phyloP scores from a whole-genome alignment of 2,329 filamentous ascomycete species.

The Epichloe scottii region DNA sequence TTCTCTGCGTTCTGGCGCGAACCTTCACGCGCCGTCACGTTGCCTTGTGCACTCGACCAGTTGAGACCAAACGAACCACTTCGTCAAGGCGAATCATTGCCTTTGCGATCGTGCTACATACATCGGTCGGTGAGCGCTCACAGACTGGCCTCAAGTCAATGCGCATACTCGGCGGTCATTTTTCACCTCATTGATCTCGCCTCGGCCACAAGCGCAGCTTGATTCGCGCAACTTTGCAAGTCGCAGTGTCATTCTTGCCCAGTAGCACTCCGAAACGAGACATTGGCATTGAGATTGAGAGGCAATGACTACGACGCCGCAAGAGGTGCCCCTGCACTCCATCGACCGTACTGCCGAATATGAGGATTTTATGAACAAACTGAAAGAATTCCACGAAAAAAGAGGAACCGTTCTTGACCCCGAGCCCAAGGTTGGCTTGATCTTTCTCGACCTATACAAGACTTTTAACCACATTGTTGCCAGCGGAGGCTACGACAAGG shows the following conservation, averaged over 20 bases:
- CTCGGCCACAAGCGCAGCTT: background rate
- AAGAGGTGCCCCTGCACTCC: constrained; percentile 26
- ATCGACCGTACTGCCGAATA: constrained; percentile 59
- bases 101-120: constrained; percentile 12
- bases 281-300: background rate
- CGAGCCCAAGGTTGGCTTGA: constrained; percentile 68
- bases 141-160: constrained; percentile 1
- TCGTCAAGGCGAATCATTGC: constrained; percentile 8
- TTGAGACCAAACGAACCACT: constrained; percentile 2
- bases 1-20: background rate
- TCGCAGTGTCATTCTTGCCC: background rate
- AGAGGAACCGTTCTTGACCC: constrained; percentile 69
- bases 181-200: background rate
- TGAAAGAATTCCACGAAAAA: constrained; percentile 63
- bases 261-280: background rate
- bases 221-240: constrained; percentile 2
- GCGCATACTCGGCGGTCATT: background rate
- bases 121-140: background rate
- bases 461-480: constrained; percentile 67
- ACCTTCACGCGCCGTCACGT: constrained; percentile 3
- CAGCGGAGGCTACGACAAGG: constrained; percentile 75
- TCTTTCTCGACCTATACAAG: constrained; percentile 63
- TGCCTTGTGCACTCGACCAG: background rate
- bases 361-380: constrained; percentile 62
- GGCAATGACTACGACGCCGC: constrained; percentile 15